Base-by-base conservation (phyloP, 2,329 filamentous ascomycete species). In the Fusarium sp. region DNA sequence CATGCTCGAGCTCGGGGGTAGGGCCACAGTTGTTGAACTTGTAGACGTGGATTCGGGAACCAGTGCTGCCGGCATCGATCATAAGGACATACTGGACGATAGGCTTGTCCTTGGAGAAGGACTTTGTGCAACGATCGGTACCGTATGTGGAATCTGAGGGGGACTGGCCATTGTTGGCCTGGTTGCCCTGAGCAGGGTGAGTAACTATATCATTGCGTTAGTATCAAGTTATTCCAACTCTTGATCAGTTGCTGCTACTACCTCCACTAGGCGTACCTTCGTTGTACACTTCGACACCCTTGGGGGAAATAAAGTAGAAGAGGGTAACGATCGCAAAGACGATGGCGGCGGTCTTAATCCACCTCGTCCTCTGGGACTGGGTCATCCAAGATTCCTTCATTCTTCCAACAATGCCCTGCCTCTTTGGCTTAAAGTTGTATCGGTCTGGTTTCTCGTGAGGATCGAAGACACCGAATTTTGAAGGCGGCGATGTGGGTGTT, bases 1-100 rank as follows among this genome's bases (percentile, higher is more conserved):
- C 96, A 76, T 89, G 84, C 81, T 99, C 96, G 49, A 99, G 87
- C 81, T 97, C 94, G 24, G 96, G 96, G n/a, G 94, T 94, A 9
- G 93, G 82, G 14, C 94, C 96, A 82, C 95, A 99, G 83, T 98
- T 98, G 85, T 98, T 98, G 88, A 98, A 99, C 77, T 94, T 92
- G 86, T 97, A 99, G 61, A 98, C 94, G 83, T 99, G 96, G 77
- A 99, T 97, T 73, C 96, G 91, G 62, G 96, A 98, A 63, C 96
- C 96, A 54, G 96, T 98, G 83, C 94, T 98, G 73, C 96, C 96
- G 46, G 96, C 96, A 80, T 99, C 96, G 75, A 99, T 93, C 96
- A 99, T 99, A 75, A 98, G 87, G 64, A 96, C 96, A 82, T 98
- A 99, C 78, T 99, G 96, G 65, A 97, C 90, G 70, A 99, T 88